Evolutionary conservation across 139 green algal genomes (phyloP), one percentile per base, ranked within the genome.

Genomic region (Coelastrella sp.): DNA sequence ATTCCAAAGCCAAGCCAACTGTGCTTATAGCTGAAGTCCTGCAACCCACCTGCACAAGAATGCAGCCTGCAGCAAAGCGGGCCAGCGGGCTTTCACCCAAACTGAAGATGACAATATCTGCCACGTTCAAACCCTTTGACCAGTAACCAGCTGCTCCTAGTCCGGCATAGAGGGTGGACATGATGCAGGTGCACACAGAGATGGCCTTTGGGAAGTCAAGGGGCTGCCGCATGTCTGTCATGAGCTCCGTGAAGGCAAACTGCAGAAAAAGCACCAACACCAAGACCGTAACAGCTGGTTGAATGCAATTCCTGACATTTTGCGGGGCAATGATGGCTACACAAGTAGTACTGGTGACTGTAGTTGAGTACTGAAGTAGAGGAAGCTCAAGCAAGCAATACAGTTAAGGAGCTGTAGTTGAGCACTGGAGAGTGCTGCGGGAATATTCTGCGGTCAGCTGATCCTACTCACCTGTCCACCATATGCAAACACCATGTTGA

Each of bases 81-180:
- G 86, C 71, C 17, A 50, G 17, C 1, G 66, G 62, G 32, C 75
- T 79, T 3, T 85, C 40, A 9, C 48, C 71, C 59, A 92, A 74
- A 40, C 68, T 83, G 62, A 92, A 94, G 35, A 94, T 89, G 38
- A 90, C 86, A 78, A 94, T 91, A 57, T 83, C 83, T 27, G 78
- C 77, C 43, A 81, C 78, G 25, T 63, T 68, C 2, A 51, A 59
- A 21, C 86, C 91, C 64, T 86, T 87, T 60, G 79, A 90, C 86
- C 87, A 89, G 89, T 92, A 94, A 27, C 91, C 91, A 0, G 89
- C 75, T 8, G 84, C 51, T 34, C 85, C 91, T 34, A 94, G 78
- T 11, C 57, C 64, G 0, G 76, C 86, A 83, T 94, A 94, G 34
- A 90, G 83, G 0, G 30, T 41, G 0, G 85, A 77, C 87, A 92